Evolutionary conservation across 805 yeast genomes (phyloP).

Genomic region (Middelhovenomyces tepae): DNA sequence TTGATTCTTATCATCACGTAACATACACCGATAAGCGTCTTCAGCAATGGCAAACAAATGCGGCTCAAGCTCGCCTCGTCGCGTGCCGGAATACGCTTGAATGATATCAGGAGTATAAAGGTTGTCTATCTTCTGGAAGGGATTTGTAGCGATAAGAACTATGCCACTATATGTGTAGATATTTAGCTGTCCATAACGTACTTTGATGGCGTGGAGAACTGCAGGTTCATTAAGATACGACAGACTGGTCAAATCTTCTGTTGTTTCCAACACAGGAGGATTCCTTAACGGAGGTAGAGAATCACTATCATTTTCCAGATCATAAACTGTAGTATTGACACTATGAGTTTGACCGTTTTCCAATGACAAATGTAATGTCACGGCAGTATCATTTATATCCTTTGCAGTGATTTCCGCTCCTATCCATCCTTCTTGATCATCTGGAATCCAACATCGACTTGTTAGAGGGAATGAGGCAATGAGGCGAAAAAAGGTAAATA

Average conservation of each 20-base stretch:
- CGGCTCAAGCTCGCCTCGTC: slow-evolving; percentile 93
- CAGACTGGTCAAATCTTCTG: slow-evolving; percentile 86
- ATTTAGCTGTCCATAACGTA: slow-evolving; percentile 80
- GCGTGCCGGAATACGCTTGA: slow-evolving; percentile 87
- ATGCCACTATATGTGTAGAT: slow-evolving; percentile 96
- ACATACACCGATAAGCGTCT: slow-evolving; percentile 94
- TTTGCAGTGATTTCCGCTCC: slow-evolving; percentile 52
- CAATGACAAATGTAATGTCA: slow-evolving; percentile 41
- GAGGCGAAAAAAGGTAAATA: no score
- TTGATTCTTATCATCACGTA: slow-evolving; percentile 73
- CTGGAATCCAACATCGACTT: slow-evolving; percentile 69
- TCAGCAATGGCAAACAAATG: slow-evolving; percentile 97
- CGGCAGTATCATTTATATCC: slow-evolving; percentile 36
- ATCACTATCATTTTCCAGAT: slow-evolving; percentile 37
- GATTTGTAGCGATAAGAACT: slow-evolving; percentile 92
- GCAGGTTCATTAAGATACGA: slow-evolving; percentile 96
- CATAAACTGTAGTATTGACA: slow-evolving; percentile 19
- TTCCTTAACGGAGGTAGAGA: slow-evolving; percentile 76
- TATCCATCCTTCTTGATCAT: slow-evolving; percentile 63
- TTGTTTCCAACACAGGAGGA: slow-evolving; percentile 86
- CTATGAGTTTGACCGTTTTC: slow-evolving; percentile 35
- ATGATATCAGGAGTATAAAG: slow-evolving; percentile 86
- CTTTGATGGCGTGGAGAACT: slow-evolving; percentile 84
- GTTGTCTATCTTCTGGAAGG: slow-evolving; percentile 87
- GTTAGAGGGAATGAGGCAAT: slow-evolving; percentile 4